Evolutionary conservation across 2,329 filamentous ascomycete genomes (phyloP), one percentile per base, ranked within the genome.

Genomic region (Cladobotryum protrusum): DNA sequence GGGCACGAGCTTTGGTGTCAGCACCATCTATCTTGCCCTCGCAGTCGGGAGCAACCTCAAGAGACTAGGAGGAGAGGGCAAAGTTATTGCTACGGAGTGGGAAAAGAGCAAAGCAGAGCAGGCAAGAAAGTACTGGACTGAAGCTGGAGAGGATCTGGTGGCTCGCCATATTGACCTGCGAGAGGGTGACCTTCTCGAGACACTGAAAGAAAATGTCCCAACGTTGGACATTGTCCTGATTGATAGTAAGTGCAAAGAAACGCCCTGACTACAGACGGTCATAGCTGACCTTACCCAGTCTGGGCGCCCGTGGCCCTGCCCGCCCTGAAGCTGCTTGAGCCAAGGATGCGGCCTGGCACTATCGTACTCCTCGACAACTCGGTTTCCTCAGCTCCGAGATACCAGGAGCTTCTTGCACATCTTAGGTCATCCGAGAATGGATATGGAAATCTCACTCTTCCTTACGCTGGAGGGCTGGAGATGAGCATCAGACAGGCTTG

Each of bases 1-100:
- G 0, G 81, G 81, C 1, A 84, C 81, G 0, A 77, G 73, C 39
- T 84, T 80, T 50, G 81, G 81, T 2, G 73, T 85, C 1, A 80
- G 75, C 49, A 83, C 81, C 0, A 80, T 84, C 41, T 85, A 83
- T 52, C 71, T 84, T 2, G 78, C 80, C 0, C 66, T 83, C 2
- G 81, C 79, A 0, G 76, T 78, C 0, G 70, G 69, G 0, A 69
- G 77, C 48, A 82, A 77, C 50, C 67, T 66, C 0, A 54, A 57
- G 4, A 34, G 50, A 13, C 6, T 11, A 5, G 41, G 41, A 5
- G 29, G 29, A 6, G 20, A 14, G 12, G 37, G 49, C 33, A 11
- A 52, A 33, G 79, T 85, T 0, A 77, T 84, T 57, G 81, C 73
- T 0, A 85, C 81, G 0, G 81, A 85, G 62, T 75, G 81, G 20